These are phyloP conservation scores for Camellia lanceoleosa DNA, from an alignment of 148 eudicot genomes.

Conservation along the genomic window DNA sequence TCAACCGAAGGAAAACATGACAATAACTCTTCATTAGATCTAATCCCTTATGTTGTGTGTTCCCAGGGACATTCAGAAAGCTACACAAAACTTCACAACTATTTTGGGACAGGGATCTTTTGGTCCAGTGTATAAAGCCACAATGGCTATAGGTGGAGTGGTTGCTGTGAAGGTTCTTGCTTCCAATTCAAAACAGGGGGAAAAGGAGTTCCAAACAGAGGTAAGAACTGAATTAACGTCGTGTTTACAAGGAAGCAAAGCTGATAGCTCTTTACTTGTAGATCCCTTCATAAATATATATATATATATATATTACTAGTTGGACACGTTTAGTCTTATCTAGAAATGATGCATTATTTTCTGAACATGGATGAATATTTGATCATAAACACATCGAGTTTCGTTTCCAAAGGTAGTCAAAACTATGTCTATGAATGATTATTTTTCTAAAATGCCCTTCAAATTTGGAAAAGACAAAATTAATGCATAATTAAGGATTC, in stretches of 20 bases:
- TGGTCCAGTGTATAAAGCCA: conserved; percentile 95
- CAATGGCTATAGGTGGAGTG: conserved; percentile 77
- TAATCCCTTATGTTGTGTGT: not conserved
- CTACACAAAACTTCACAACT: conserved; percentile 85
- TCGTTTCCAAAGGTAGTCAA: not conserved
- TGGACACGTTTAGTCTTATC: not conserved
- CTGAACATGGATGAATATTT: not conserved
- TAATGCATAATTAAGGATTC: not conserved
- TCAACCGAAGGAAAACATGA: too few relatives aligned
- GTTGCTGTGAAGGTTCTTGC: conserved; percentile 94
- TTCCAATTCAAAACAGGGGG: conserved; percentile 93
- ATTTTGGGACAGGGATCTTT: conserved; percentile 90
- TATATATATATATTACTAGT: not conserved
- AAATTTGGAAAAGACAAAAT: not conserved
- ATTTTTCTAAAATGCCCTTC: not conserved
- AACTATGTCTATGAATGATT: not conserved
- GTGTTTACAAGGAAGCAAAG: not conserved
- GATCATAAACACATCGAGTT: not conserved
- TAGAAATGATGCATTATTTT: not conserved
- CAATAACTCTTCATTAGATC: not conserved
- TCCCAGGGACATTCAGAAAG: conserved; percentile 88
- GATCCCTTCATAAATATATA: not conserved
- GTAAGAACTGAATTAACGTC: conserved; percentile 30
- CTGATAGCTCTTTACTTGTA: not conserved
- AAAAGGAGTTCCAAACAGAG: conserved; percentile 96